Conservation (phyloP, 2,329 filamentous ascomycete species). For the Didymella keratinophila region DNA sequence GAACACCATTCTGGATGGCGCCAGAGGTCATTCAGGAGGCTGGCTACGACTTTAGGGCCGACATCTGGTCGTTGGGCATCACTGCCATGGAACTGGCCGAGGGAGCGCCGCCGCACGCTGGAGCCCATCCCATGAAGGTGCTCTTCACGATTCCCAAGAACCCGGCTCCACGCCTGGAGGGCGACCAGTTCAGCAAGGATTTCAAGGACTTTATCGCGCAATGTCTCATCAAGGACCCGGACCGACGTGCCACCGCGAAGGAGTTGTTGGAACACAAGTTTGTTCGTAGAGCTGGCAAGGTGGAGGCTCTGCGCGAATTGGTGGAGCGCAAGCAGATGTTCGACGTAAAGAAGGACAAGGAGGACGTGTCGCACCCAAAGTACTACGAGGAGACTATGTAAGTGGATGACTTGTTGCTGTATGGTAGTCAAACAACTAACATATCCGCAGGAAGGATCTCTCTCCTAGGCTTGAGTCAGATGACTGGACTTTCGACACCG, state of each 20-base stretch:
- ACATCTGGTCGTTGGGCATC: constrained; percentile 96
- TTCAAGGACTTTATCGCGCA: constrained; percentile 94
- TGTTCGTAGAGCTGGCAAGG: constrained; percentile 83
- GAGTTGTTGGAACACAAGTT: constrained; percentile 90
- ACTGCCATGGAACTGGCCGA: constrained; percentile 91
- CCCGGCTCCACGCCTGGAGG: constrained; percentile 82
- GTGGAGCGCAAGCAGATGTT: constrained; percentile 83
- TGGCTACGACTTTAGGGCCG: constrained; percentile 96
- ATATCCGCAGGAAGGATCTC: constrained; percentile 14
- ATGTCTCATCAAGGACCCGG: constrained; percentile 91
- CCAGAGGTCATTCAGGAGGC: constrained; percentile 98
- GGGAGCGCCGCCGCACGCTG: constrained; percentile 91
- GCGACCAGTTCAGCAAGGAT: constrained; percentile 79
- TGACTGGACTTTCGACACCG: constrained; percentile 95
- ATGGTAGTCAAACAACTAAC: constrained; percentile 24
- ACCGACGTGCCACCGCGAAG: constrained; percentile 81
- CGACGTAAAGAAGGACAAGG: constrained; percentile 72
- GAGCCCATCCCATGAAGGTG: constrained; percentile 98
- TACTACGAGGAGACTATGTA: constrained; percentile 94
- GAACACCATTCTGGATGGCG: constrained; percentile 95
- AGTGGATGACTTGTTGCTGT: constrained; percentile 30
- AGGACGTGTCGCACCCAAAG: constrained; percentile 68
- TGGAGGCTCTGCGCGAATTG: constrained; percentile 86
- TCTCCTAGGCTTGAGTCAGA: constrained; percentile 63
- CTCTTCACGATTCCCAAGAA: constrained; percentile 96